Conservation (phyloP, 2,329 filamentous ascomycete species). For the Colletotrichum sp. region DNA sequence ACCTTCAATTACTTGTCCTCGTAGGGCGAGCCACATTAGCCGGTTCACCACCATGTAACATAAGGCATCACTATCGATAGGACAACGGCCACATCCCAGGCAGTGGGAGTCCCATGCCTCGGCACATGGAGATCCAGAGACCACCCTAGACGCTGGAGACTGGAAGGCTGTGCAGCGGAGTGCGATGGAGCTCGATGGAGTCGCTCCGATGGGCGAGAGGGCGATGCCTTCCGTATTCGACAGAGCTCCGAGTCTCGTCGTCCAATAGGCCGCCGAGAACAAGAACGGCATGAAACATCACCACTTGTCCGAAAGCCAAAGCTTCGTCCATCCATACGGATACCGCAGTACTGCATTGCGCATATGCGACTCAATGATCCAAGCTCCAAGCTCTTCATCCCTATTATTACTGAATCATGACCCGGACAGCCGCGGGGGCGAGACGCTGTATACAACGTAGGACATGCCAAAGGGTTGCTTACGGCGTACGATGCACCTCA, state of each 20-base stretch:
- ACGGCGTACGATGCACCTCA: not conserved
- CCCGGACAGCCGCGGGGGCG: not conserved
- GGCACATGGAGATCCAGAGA: not conserved
- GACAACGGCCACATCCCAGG: not conserved
- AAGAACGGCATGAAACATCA: constrained; percentile 10
- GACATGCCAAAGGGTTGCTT: not conserved
- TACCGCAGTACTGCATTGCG: not conserved
- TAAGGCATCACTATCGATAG: not conserved
- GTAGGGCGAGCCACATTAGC: constrained; percentile 1
- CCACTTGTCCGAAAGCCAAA: constrained; percentile 1
- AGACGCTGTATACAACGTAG: not conserved
- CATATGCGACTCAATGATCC: not conserved
- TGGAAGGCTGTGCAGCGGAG: constrained; percentile 15
- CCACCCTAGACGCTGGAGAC: not conserved
- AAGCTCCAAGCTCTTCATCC: not conserved
- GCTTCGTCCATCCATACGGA: not conserved
- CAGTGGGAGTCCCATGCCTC: not conserved
- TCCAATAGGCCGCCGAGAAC: not conserved
- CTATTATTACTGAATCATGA: not conserved
- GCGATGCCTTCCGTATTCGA: constrained; percentile 17
- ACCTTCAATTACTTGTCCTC: not conserved
- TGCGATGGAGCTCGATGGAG: constrained; percentile 7
- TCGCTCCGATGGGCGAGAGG: constrained; percentile 10
- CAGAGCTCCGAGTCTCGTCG: not conserved
- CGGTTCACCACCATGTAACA: constrained; percentile 1